phyloP scores from a whole-genome alignment of 192 early-diverging fungal species.

The Rhizophagus prolifer region DNA sequence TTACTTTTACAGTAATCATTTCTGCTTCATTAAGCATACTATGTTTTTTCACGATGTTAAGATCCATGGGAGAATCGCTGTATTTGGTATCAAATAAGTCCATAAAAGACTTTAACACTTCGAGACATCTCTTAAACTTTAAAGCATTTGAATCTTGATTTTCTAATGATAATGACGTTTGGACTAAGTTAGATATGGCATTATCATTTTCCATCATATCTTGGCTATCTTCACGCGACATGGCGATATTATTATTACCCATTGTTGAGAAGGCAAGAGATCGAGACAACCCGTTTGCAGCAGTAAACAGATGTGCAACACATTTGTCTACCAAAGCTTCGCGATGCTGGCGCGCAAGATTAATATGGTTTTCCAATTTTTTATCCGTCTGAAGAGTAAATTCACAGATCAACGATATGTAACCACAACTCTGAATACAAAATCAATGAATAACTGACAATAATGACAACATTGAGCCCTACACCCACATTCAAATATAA shows the following conservation, averaged over 20 bases:
- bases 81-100: conserved; percentile 32
- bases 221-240: not conserved
- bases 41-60: conserved; percentile 21
- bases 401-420: not conserved
- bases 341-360: conserved; percentile 35
- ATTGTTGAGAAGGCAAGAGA: not conserved
- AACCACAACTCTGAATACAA: not conserved
- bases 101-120: conserved; percentile 44
- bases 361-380: conserved; percentile 26
- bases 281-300: conserved; percentile 28
- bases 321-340: conserved; percentile 45
- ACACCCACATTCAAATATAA: conserved; percentile 33
- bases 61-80: conserved; percentile 28
- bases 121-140: conserved; percentile 45
- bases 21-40: conserved; percentile 45
- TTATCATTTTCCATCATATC: conserved; percentile 18
- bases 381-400: conserved; percentile 31
- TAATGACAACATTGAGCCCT: not conserved
- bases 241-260: not conserved
- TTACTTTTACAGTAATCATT: conserved; percentile 43
- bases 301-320: conserved; percentile 37
- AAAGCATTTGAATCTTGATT: conserved; percentile 29
- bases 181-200: not conserved
- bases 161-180: not conserved
- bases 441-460: not conserved